Evolutionary conservation across 257 asterid genomes (phyloP).

Genomic region (Prunella vulgaris): DNA sequence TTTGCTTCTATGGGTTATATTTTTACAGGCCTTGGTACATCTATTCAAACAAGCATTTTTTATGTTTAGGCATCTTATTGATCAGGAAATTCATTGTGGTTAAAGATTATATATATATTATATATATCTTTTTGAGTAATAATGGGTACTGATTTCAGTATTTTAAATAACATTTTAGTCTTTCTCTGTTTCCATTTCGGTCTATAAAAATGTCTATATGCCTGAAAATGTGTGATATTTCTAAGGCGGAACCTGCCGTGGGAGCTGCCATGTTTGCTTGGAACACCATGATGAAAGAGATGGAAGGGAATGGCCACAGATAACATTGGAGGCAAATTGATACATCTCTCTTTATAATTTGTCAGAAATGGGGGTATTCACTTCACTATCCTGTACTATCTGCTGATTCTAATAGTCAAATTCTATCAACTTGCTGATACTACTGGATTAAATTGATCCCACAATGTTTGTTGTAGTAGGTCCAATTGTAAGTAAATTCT

Average conservation of each 20-base stretch:
- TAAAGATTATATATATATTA: background rate
- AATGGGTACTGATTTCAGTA: background rate
- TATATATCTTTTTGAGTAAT: background rate
- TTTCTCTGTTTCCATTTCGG: background rate
- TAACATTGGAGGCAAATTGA: constrained; percentile 24
- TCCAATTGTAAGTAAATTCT: constrained; percentile 4
- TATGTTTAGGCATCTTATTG: background rate
- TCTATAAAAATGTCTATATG: background rate
- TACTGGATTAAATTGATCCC: background rate
- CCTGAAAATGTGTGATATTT: background rate
- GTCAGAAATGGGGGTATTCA: background rate
- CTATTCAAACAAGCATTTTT: background rate
- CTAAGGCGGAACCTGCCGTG: constrained; percentile 83
- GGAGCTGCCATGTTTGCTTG: constrained; percentile 92
- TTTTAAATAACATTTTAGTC: background rate
- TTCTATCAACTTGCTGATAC: constrained; percentile 5
- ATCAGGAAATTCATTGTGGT: background rate
- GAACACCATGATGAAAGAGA: constrained; percentile 55
- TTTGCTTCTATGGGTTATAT: background rate
- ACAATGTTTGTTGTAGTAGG: constrained; percentile 3
- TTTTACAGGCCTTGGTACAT: background rate
- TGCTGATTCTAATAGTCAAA: constrained; percentile 9
- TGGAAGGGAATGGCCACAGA: constrained; percentile 39
- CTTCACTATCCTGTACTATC: background rate
- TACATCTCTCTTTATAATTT: background rate